Evolutionary conservation across 1,139 yeast genomes (phyloP).

Genomic region (Geotrichum candidum): DNA sequence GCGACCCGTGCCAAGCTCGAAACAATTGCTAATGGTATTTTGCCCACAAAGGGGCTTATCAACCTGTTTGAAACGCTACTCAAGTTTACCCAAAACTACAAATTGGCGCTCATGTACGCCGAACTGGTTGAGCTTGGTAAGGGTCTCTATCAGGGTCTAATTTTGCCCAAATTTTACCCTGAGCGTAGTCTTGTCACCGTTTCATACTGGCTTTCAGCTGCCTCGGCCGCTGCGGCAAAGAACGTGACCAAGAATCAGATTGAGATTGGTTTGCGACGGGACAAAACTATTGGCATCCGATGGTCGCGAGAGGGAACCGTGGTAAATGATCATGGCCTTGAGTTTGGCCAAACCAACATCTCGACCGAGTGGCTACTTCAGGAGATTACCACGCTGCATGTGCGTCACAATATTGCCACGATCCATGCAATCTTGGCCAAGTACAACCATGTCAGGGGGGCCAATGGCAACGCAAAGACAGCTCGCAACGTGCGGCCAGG

Average conservation of each 20-base stretch:
- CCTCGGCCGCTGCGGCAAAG: slow-evolving; percentile 26
- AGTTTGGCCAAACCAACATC: slow-evolving; percentile 26
- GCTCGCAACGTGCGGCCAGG: not conserved
- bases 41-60: slow-evolving; percentile 48
- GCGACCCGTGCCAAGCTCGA: slow-evolving; percentile 46
- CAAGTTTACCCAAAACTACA: slow-evolving; percentile 65
- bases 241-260: slow-evolving; percentile 47
- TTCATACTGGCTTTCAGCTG: slow-evolving; percentile 56
- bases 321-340: slow-evolving; percentile 25
- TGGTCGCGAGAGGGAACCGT: slow-evolving; percentile 62
- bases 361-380: slow-evolving; percentile 30
- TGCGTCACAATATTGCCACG: slow-evolving; percentile 26
- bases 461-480: not conserved
- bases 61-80: slow-evolving; percentile 66
- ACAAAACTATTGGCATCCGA: slow-evolving; percentile 45
- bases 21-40: slow-evolving; percentile 49
- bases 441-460: slow-evolving; percentile 7
- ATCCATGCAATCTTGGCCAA: slow-evolving; percentile 23
- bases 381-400: slow-evolving; percentile 29
- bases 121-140: slow-evolving; percentile 53
- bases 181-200: slow-evolving; percentile 56
- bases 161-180: slow-evolving; percentile 61
- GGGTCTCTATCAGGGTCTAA: slow-evolving; percentile 61
- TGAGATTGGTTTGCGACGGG: slow-evolving; percentile 58
- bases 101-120: slow-evolving; percentile 60